Conservation (phyloP, 768 basidiomycete species). For the Agaricus blazei region DNA sequence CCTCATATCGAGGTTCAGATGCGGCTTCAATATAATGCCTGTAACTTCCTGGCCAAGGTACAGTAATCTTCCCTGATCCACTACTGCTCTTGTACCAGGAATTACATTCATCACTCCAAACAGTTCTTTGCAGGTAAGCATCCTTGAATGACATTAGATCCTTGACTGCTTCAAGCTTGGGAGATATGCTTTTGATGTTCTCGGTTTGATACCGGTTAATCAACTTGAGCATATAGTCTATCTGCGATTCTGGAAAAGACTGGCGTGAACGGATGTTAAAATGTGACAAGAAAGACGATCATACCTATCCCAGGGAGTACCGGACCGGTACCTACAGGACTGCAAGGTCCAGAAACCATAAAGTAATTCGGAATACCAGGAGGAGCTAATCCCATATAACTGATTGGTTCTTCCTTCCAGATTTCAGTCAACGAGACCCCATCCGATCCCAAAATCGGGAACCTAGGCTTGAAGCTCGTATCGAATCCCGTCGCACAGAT, state of each 20-base stretch:
- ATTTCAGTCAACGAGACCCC: slow-evolving; percentile 21
- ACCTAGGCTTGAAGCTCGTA: slow-evolving; percentile 24
- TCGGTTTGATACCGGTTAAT: too few species aligned
- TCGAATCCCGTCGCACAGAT: slow-evolving; percentile 31
- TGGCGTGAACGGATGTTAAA: too few species aligned
- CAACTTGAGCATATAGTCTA: too few species aligned
- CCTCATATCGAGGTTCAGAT: slow-evolving; percentile 23
- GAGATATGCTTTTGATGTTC: too few species aligned
- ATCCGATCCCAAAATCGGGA: slow-evolving; percentile 20
- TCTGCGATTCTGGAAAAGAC: too few species aligned
- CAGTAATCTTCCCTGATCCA: slow-evolving; percentile 19
- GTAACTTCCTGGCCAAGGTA: slow-evolving; percentile 26
- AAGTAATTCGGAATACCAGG: slow-evolving; percentile 18
- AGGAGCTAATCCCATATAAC: slow-evolving; percentile 22
- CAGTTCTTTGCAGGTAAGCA: slow-evolving; percentile 22
- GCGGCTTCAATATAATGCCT: slow-evolving; percentile 26
- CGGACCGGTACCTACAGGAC: too few species aligned
- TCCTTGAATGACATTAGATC: slow-evolving; percentile 19
- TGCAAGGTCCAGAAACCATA: too few species aligned
- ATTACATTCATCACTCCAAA: slow-evolving; percentile 22
- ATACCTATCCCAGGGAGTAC: too few species aligned
- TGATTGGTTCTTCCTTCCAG: slow-evolving; percentile 22
- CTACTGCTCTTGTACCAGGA: slow-evolving; percentile 26
- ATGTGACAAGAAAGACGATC: too few species aligned
- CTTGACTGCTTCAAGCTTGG: too few species aligned